Base-by-base conservation (phyloP, 2,329 filamentous ascomycete species). In the Daldinia sp. region DNA sequence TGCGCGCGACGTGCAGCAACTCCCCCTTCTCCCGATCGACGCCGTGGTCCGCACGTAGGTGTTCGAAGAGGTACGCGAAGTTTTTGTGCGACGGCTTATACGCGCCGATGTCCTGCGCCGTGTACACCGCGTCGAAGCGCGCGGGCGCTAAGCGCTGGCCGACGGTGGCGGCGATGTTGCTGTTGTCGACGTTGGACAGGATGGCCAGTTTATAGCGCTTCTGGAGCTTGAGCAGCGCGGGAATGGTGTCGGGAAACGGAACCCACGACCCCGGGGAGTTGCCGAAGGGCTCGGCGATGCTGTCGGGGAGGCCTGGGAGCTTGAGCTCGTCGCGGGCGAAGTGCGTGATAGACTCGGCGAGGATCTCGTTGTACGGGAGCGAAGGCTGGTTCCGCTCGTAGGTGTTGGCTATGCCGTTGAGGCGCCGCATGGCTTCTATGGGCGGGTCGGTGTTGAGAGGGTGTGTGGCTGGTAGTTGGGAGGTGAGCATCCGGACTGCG, bases 81-180 rank as follows among this genome's bases (percentile, higher is more conserved):
- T 92, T 92, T 25, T 74, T 73, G 34, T 77, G 73, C 63, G 84
- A 78, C 0, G 91, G 91, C 78, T 93, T 93, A 75, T 93, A 93
- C 5, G 80, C 82, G 1, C 90, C 89, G 54, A 93, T 86, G 43
- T 90, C 85, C 75, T 93, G 80, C 1, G 90, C 90, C 2, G 89
- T 92, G 75, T 90, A 86, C 21, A 91, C 79, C 10, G 83, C 82
- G 69, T 90, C 88, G 70, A 92, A 82, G 7, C 47, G 49, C 2
- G 85, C 80, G 0, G 81, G 83, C 15, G 78, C 73, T 10, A 92
- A 76, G 23, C 74, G 75, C 15, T 69, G 71, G 3, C 41, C 59
- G 2, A 73, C 61, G 0, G 77, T 77, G 0, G 69, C 54, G 15
- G 59, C 11, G 70, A 73, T 61, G 72, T 75, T 74, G 0, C 68